phyloP scores from a whole-genome alignment of 805 yeast genomes.

The Yamadazyma akitaensis region DNA sequence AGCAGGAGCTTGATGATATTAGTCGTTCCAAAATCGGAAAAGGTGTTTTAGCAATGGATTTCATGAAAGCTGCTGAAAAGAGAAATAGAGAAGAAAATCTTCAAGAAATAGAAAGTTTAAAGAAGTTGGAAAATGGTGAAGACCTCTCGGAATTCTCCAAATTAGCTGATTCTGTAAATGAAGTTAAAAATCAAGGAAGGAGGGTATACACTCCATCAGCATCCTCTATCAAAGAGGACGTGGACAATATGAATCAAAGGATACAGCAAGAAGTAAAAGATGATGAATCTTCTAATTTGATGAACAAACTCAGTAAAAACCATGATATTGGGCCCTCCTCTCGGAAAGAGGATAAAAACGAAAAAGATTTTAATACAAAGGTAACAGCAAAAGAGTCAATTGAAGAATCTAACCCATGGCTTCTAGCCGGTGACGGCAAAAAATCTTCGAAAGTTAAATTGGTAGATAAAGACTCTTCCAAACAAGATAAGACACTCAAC shows the following conservation, averaged over 20 bases:
- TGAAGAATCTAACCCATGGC: conserved; percentile 35
- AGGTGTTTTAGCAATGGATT: conserved; percentile 92
- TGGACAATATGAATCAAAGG: conserved; percentile 32
- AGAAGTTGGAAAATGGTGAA: conserved; percentile 41
- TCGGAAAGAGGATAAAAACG: neutral
- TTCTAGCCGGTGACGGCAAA: conserved; percentile 19
- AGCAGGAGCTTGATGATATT: conserved; percentile 32
- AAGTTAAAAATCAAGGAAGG: conserved; percentile 68
- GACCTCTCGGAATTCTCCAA: conserved; percentile 38
- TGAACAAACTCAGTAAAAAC: conserved; percentile 33
- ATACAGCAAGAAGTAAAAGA: conserved; percentile 44
- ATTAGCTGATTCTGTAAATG: conserved; percentile 43
- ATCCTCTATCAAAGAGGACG: conserved; percentile 33
- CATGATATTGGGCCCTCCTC: neutral
- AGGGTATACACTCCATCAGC: conserved; percentile 72
- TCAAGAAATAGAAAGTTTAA: conserved; percentile 49
- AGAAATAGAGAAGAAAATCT: conserved; percentile 59
- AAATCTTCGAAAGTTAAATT: conserved; percentile 29
- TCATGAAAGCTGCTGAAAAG: conserved; percentile 87
- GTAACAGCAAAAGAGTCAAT: conserved; percentile 8
- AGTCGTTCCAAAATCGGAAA: conserved; percentile 57
- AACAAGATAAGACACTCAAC: conserved; percentile 36
- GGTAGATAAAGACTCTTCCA: conserved; percentile 37
- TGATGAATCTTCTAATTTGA: conserved; percentile 49
- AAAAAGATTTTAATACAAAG: conserved; percentile 6